Evolutionary conservation across 768 basidiomycete genomes (phyloP), one percentile per base, ranked within the genome.

Genomic region (Cystobasidium tubakii): DNA sequence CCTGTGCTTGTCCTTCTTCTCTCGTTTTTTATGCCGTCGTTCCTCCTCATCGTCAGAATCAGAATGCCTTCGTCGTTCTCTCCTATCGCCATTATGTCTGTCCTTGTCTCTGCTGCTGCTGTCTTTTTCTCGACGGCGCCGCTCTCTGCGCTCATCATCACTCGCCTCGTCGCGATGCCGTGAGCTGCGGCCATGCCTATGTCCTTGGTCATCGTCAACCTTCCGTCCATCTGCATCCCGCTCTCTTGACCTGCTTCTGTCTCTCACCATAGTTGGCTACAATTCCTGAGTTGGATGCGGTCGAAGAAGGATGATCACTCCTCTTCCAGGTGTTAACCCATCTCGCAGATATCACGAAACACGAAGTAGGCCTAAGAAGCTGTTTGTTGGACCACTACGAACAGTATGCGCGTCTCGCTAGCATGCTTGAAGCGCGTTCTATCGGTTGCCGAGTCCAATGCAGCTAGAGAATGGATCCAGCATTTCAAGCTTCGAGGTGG

Each of bases 1-100:
- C 10, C 57, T 60, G 76, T 75, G 86, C 86, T 85, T 86, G 79
- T 85, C 86, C 69, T 82, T 81, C 75, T 81, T 83, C 77, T 82
- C 69, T 19, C 55, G 7, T 27, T 43, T 55, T 29, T 54, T 71
- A 1, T 34, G 50, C 55, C 69, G 15, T 21, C 69, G 53, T 21
- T 71, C 69, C 19, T 71, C 69, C 7, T 71, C 69, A 25, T 71
- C 69, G 2, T 71, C 69, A 27, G 69, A 71, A 25, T 60, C 69
- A 9, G 33, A 55, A 55, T 60, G 50, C 50, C 29, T 31, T 12
- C 55, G 62, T 34, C 54, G 12, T 25, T 60, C 57, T 21, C 27
- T 55, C 31, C 55, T 71, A 54, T 67, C 79, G 54, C 82, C 29
- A 25, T 25, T 9, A 31, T 27, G 57, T 60, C 33, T 34, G n/a